Percentiles rank a stretch among this genome's conserved stretches.
Conservation (phyloP, 1,284 basidiomycete genomes). For the Moesziomyces sp. region DNA sequence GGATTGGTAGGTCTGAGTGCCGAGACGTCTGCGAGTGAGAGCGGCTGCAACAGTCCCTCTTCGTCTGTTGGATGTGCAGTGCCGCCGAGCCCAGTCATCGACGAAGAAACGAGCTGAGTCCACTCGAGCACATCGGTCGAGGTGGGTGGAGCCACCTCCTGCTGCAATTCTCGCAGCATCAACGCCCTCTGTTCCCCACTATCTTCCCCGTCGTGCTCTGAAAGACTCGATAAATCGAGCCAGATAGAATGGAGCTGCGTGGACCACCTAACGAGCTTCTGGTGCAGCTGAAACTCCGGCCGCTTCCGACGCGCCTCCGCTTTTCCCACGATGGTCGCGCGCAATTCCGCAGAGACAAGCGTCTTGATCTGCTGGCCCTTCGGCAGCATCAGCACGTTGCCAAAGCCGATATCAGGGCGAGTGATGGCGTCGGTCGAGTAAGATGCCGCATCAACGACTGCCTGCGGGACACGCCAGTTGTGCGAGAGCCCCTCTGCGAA, state of each 20-base stretch:
- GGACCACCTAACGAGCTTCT: constrained; percentile 27
- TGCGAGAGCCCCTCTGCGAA: constrained; percentile 17
- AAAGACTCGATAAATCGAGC: not conserved
- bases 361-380: constrained; percentile 34
- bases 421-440: constrained; percentile 40
- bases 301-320: constrained; percentile 5
- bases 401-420: not conserved
- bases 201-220: not conserved
- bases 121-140: constrained; percentile 25
- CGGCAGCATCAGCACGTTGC: constrained; percentile 4
- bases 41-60: not conserved
- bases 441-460: constrained; percentile 7
- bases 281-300: constrained; percentile 1
- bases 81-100: not conserved
- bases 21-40: constrained; percentile 1
- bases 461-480: constrained; percentile 38
- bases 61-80: too few species aligned
- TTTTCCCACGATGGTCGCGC: not conserved
- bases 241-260: constrained; percentile 2
- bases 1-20: not conserved
- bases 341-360: constrained; percentile 21
- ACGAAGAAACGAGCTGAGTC: constrained; percentile 9
- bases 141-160: constrained; percentile 1
- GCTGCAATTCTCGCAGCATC: constrained; percentile 11
- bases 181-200: not conserved